Base-by-base conservation (phyloP, 1,139 yeast genomes). In the Arxiozyma bovina region DNA sequence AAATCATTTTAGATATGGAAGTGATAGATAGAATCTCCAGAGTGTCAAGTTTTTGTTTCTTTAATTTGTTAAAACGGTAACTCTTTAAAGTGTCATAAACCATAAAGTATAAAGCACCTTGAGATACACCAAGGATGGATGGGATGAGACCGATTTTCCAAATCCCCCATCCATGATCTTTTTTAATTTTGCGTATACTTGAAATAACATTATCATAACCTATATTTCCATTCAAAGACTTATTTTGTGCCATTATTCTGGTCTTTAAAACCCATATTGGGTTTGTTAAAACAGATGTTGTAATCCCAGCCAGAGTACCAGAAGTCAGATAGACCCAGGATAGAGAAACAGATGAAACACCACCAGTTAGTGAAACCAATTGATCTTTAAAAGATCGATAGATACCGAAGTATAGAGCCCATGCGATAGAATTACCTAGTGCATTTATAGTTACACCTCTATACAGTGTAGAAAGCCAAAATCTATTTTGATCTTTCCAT, bases 251-350 rank as follows among this genome's bases (percentile, higher is more conserved):
- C 62, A 93, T 74, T 59, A 91, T 85, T 56, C 98, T 75, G 0
- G 99, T 93, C 70, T 93, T 93, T 45, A 93, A 89, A 40, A 93
- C 98, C 99, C 99, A 93, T 42, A 93, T 78, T 0, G 99, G 99
- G 67, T 90, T 93, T 0, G 99, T 91, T 18, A 87, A 52, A 0
- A 88, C 58, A 0, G 95, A 79, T 0, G 97, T 89, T 11, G 82
- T 63, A 38, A 83, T 64, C 0, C 99, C 99, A 0, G 98, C 91
- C 4, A 74, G 58, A 50, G 81, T 75, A 1, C 88, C 85, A 51
- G 85, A 73, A 3, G 71, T 54, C 48, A 83, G 63, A 63, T 80
- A 83, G 52, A 62, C 54, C 43, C 60, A 49, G 1, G 71, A 51
- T 3, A 41, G 25, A 20, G 44, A 44, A 2, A 12, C 2, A 22